phyloP scores from a whole-genome alignment of 441 rosid species.

The Gossypium schwendimanii region DNA sequence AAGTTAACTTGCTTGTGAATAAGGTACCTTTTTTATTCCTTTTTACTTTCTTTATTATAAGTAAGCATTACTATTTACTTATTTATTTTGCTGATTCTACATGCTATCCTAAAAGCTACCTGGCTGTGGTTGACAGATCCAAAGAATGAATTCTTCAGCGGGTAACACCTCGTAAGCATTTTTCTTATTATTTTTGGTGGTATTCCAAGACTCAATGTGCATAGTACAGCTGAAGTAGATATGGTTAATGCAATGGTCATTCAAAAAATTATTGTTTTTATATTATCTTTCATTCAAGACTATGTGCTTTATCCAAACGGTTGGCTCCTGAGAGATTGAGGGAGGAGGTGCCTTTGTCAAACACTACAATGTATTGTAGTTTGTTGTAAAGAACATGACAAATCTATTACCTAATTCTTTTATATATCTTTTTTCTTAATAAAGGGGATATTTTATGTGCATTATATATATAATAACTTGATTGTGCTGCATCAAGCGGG shows the following conservation, averaged over 20 bases:
- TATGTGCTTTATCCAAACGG: neutral
- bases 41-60: neutral
- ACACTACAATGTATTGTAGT: constrained; percentile 11
- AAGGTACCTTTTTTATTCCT: constrained; percentile 40
- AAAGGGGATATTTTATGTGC: neutral
- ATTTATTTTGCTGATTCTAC: neutral
- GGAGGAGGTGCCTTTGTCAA: neutral
- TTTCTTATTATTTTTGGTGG: neutral
- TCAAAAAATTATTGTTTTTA: constrained; percentile 5
- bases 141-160: constrained; percentile 35
- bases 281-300: neutral
- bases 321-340: constrained; percentile 6
- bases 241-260: constrained; percentile 11
- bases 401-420: neutral
- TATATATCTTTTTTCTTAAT: neutral
- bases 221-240: constrained; percentile 11
- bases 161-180: constrained; percentile 17
- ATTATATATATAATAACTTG: neutral
- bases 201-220: constrained; percentile 8
- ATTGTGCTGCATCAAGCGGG: neutral
- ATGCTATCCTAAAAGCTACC: neutral
- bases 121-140: constrained; percentile 35
- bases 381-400: constrained; percentile 23
- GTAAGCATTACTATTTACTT: neutral
- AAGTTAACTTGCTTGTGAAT: constrained; percentile 92